phyloP scores from a whole-genome alignment of 768 basidiomycete species.

The Mycena albidolilacea region DNA sequence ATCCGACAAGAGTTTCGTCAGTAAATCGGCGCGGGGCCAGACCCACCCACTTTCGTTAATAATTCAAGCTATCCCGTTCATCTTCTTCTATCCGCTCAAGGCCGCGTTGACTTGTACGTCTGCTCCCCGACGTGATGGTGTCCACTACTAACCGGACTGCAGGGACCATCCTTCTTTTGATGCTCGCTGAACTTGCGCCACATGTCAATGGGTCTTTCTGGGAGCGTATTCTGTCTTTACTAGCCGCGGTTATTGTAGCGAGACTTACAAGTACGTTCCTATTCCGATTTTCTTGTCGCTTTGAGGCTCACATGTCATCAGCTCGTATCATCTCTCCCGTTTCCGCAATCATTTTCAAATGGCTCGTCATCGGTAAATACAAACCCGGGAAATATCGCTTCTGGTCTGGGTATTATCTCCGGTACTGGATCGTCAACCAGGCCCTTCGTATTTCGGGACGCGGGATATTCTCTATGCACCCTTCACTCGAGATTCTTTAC shows the following conservation, averaged over 20 bases:
- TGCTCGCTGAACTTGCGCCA: slow-evolving; percentile 52
- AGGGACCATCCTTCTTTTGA: slow-evolving; percentile 55
- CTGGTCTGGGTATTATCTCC: slow-evolving; percentile 42
- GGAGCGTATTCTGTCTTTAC: slow-evolving; percentile 52
- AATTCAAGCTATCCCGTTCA: slow-evolving; percentile 58
- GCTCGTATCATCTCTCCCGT: slow-evolving; percentile 55
- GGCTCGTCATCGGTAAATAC: slow-evolving; percentile 61
- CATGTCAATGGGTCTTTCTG: slow-evolving; percentile 50
- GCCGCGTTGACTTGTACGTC: slow-evolving; percentile 54
- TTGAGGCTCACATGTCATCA: neutral
- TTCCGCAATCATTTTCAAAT: slow-evolving; percentile 60
- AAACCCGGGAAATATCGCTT: slow-evolving; percentile 53
- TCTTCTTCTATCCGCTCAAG: slow-evolving; percentile 63
- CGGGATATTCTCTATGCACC: slow-evolving; percentile 58
- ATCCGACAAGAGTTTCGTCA: slow-evolving; percentile 45
- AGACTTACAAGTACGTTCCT: slow-evolving; percentile 43
- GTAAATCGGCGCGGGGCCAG: slow-evolving; percentile 42
- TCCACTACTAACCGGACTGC: neutral
- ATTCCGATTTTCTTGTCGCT: too few species aligned
- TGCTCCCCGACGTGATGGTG: neutral
- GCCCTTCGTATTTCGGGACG: slow-evolving; percentile 49
- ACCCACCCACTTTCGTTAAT: slow-evolving; percentile 56
- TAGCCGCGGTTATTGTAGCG: slow-evolving; percentile 52
- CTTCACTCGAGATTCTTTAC: slow-evolving; percentile 55
- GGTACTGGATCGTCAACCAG: slow-evolving; percentile 34